Base-by-base conservation (phyloP, 768 basidiomycete genomes). In the Mycena sanguinolenta region DNA sequence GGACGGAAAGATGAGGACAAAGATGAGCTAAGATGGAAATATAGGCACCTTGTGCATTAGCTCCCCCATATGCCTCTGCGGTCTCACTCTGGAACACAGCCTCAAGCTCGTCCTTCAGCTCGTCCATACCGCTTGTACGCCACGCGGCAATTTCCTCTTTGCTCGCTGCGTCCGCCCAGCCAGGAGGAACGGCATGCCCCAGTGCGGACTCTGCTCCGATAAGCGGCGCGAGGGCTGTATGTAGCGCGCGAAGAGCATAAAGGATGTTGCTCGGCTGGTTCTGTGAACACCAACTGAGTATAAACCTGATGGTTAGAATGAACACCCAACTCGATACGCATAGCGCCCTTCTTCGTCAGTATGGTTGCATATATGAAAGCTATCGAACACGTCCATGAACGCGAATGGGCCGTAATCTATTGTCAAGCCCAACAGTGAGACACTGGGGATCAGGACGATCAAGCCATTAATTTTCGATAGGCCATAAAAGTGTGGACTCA, bases 321-420 rank as follows among this genome's bases (percentile, higher is more conserved):
- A 34, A 25, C 12, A 75, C 72, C 71, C 28, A 63, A 85, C 85
- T 72, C 82, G 85, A 81, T 95, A 96, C 2, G 93, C 86, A 74
- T 96, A 96, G 52, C 95, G 86, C 19, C 93, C 93, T 65, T 84
- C 85, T 57, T 88, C 87, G 75, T 98, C 96, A 1, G 89, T 89
- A 78, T 97, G 95, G 74, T 97, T 99, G 83, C 97, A 98, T 63
- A 98, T 92, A 74, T 98, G 97, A 60, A 84, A 82, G 0, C 89
- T 78, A 73, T 97, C 92, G 74, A 93, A 98, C 4, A 96, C 89
- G 77, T 98, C 97, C 96, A 97, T 98, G 82, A 95, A 97, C 0
- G 95, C 94, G 73, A 92, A 98, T 34, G 96, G 96, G 10, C 95
- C 92, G 66, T 92, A 95, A 76, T 94, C 93, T 65, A 93, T 93